These are phyloP conservation scores for Salvia splendens DNA, from an alignment of 257 asterid genomes.

Conservation along the genomic window DNA sequence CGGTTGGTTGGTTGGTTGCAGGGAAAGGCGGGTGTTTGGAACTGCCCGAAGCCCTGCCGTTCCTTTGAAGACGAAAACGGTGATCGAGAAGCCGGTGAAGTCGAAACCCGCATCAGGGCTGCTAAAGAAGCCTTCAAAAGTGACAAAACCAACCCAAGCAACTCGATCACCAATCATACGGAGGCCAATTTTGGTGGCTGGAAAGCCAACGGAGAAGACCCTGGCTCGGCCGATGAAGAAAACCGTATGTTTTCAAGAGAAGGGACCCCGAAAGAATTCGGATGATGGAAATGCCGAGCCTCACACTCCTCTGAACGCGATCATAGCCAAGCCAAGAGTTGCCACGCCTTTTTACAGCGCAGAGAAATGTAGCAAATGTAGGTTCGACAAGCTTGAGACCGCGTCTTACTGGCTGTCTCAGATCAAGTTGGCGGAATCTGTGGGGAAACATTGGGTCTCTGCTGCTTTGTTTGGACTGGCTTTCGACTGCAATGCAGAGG, in stretches of 20 bases:
- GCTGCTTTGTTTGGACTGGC: slow-evolving; percentile 67
- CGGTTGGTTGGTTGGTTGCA: slow-evolving; percentile 30
- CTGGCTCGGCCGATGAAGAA: slow-evolving; percentile 44
- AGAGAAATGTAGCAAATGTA: slow-evolving; percentile 78
- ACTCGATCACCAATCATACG: slow-evolving; percentile 14
- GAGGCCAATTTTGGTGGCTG: slow-evolving; percentile 19
- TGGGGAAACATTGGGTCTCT: slow-evolving; percentile 62
- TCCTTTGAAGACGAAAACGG: slow-evolving; percentile 41
- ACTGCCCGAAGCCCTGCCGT: slow-evolving; percentile 53
- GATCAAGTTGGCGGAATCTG: slow-evolving; percentile 70
- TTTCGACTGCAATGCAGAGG: slow-evolving; percentile 74
- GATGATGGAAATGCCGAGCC: slow-evolving; percentile 37
- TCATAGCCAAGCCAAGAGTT: slow-evolving; percentile 38
- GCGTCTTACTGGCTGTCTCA: slow-evolving; percentile 77
- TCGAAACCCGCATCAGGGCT: slow-evolving; percentile 35
- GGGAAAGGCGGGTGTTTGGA: slow-evolving; percentile 63
- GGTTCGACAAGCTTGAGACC: slow-evolving; percentile 68
- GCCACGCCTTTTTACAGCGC: slow-evolving; percentile 65
- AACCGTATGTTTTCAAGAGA: slow-evolving; percentile 48
- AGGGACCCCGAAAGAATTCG: slow-evolving; percentile 4
- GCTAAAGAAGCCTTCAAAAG: slow-evolving; percentile 26
- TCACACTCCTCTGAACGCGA: slow-evolving; percentile 45
- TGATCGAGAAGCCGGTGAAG: slow-evolving; percentile 37
- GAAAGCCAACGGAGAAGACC: slow-evolving; percentile 33
- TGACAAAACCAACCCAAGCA: slow-evolving; percentile 32